Evolutionary conservation across 2,329 filamentous ascomycete species (phyloP), one percentile per base, ranked within the genome.

Genomic region (Penicillium sp.): DNA sequence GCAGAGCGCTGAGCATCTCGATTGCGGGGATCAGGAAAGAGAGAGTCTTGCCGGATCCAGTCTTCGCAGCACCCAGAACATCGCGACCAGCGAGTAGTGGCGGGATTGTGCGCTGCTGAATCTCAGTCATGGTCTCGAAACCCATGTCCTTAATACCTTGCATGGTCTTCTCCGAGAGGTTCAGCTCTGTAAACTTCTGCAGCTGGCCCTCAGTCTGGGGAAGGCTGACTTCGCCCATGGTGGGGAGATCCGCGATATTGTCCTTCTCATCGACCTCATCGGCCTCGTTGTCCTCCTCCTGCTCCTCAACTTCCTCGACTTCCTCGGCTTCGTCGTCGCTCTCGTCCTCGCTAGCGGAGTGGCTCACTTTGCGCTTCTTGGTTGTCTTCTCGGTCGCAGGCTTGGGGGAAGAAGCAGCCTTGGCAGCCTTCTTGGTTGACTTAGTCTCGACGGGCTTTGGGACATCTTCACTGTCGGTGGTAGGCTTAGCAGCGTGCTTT

Each of bases 91-190:
- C 91, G 56, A 97, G 81, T 45, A 95, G 80, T 20, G 92, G 92
- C 4, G 93, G 92, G 53, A 97, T 96, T 12, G 88, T 89, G 70
- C 89, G 84, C 66, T 86, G 84, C 75, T 97, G 94, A 64, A 97
- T 97, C 73, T 94, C 90, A 1, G 94, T 97, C 92, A 99, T 97
- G 46, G 83, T 92, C 69, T 89, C 87, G 72, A 97, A 97, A 14
- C 89, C 89, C 93, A 99, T 97, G 61, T 89, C 90, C 55, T 87
- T 77, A 65, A 97, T 92, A 8, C 92, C 92, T 77, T 89, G 86
- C 82, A 92, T 89, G 0, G 92, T 97, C 75, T 90, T 92, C 23
- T 92, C 89, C 1, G 90, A 94, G 11, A 99, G 82, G 52, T 89
- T 89, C 60, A 99, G 80, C 62, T 97, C 89, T 31, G 85, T 77